Percentiles rank a stretch among this genome's conserved stretches.
These are phyloP conservation scores for Thecaphora frezii DNA, from an alignment of 1,284 basidiomycete genomes.

Conservation along the genomic window DNA sequence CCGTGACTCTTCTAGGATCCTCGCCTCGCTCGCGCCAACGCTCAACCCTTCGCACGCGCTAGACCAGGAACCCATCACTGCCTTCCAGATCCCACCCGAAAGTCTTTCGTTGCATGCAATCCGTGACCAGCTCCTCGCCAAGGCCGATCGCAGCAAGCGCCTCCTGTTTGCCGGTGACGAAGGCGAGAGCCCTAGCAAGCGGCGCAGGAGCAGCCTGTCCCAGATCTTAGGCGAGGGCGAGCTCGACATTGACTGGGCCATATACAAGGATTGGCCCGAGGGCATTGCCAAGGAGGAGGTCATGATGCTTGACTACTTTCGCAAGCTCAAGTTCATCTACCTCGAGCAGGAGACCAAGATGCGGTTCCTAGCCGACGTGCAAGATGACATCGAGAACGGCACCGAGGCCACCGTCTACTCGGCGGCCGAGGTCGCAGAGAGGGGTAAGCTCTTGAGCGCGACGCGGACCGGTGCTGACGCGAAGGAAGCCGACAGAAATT, in stretches of 20 bases:
- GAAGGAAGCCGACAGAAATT: too few species aligned
- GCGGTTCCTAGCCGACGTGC: slow-evolving; percentile 49
- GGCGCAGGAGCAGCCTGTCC: slow-evolving; percentile 36
- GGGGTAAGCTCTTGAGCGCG: too few species aligned
- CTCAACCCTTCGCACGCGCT: slow-evolving; percentile 30
- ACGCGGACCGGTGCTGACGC: too few species aligned
- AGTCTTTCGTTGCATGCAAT: slow-evolving; percentile 33
- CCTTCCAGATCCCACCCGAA: slow-evolving; percentile 35
- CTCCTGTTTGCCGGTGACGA: slow-evolving; percentile 17
- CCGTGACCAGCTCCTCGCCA: slow-evolving; percentile 33
- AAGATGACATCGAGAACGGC: slow-evolving; percentile 49
- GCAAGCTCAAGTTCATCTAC: slow-evolving; percentile 55
- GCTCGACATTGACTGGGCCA: slow-evolving; percentile 47
- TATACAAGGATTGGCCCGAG: slow-evolving; percentile 48
- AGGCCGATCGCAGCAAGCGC: slow-evolving; percentile 28
- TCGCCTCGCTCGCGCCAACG: too few species aligned
- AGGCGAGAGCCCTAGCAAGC: slow-evolving; percentile 14
- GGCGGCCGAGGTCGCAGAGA: slow-evolving; percentile 43
- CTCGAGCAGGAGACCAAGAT: slow-evolving; percentile 54
- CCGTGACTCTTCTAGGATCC: slow-evolving; percentile 5
- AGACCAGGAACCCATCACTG: slow-evolving; percentile 23
- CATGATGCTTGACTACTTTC: slow-evolving; percentile 48
- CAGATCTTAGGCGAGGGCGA: slow-evolving; percentile 31
- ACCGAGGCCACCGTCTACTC: slow-evolving; percentile 50
- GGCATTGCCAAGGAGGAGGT: slow-evolving; percentile 44